phyloP scores from a whole-genome alignment of 176 grass and related monocot species.

The Triticum turgidum region DNA sequence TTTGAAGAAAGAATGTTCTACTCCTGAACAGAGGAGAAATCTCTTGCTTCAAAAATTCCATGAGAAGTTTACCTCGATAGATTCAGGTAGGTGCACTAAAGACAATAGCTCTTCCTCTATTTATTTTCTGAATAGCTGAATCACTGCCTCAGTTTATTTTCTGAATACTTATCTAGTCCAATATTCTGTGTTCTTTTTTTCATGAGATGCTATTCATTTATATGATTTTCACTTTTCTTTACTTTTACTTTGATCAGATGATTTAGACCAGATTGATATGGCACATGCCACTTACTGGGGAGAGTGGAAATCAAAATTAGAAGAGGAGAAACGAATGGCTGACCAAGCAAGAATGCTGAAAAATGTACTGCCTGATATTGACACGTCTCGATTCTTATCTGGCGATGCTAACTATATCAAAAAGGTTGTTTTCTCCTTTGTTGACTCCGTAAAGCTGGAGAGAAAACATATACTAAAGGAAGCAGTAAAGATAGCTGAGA shows the following conservation, averaged over 20 bases:
- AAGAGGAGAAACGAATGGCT: constrained; percentile 84
- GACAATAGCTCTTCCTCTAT: neutral
- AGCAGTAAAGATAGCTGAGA: constrained; percentile 79
- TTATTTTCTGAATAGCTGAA: constrained; percentile 5
- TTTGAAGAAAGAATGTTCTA: constrained; percentile 77
- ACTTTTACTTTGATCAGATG: constrained; percentile 64
- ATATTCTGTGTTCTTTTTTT: constrained; percentile 19
- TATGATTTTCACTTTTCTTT: constrained; percentile 19
- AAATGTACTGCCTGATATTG: constrained; percentile 72
- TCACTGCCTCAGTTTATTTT: neutral
- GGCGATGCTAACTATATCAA: constrained; percentile 74
- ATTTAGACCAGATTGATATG: constrained; percentile 66
- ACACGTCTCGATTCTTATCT: constrained; percentile 74
- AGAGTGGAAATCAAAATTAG: constrained; percentile 91
- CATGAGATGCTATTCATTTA: constrained; percentile 23
- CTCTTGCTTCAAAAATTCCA: constrained; percentile 80
- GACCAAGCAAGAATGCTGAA: constrained; percentile 79
- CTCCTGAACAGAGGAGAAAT: constrained; percentile 81
- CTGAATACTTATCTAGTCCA: constrained; percentile 13
- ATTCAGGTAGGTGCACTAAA: constrained; percentile 64
- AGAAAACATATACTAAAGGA: constrained; percentile 87
- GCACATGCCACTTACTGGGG: constrained; percentile 77
- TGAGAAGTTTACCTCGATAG: constrained; percentile 65
- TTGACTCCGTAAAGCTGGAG: constrained; percentile 76
- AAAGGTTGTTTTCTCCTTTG: constrained; percentile 64